These are phyloP conservation scores for Fraxinus dipetala DNA, from an alignment of 305 asterid genomes.

Conservation along the genomic window DNA sequence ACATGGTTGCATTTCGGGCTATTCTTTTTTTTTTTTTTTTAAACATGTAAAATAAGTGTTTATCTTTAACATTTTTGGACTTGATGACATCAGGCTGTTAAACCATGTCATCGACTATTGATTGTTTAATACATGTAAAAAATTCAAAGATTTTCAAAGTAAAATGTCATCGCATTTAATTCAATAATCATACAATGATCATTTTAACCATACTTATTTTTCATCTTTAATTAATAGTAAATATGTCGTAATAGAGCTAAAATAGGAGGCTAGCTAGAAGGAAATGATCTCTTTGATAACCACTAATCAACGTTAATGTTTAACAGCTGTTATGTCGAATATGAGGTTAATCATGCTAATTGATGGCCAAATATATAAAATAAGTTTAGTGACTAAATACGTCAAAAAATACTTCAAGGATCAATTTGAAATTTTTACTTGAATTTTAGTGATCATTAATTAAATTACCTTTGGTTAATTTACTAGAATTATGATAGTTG, in stretches of 20 bases:
- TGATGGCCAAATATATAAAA: background rate
- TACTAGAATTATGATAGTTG: background rate
- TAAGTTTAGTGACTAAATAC: background rate
- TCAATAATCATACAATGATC: too few relatives aligned
- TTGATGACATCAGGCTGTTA: background rate
- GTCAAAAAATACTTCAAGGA: background rate
- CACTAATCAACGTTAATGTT: background rate
- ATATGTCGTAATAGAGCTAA: too few relatives aligned
- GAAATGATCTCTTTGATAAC: background rate
- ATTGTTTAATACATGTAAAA: too few relatives aligned
- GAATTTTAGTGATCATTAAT: background rate
- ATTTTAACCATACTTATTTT: too few relatives aligned
- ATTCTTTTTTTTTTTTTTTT: too few relatives aligned
- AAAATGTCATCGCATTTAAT: too few relatives aligned
- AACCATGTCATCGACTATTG: too few relatives aligned
- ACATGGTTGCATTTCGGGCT: too few relatives aligned
- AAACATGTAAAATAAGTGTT: background rate
- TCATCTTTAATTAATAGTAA: too few relatives aligned
- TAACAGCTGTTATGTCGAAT: background rate
- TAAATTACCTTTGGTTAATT: background rate
- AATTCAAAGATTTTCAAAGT: too few relatives aligned
- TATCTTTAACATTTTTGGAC: background rate
- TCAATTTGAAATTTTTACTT: background rate
- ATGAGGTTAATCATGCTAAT: background rate
- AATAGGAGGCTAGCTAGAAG: too few relatives aligned